Evolutionary conservation across 140 eudicot genomes (phyloP), one percentile per base, ranked within the genome.

Genomic region (Cichorium intybus): DNA sequence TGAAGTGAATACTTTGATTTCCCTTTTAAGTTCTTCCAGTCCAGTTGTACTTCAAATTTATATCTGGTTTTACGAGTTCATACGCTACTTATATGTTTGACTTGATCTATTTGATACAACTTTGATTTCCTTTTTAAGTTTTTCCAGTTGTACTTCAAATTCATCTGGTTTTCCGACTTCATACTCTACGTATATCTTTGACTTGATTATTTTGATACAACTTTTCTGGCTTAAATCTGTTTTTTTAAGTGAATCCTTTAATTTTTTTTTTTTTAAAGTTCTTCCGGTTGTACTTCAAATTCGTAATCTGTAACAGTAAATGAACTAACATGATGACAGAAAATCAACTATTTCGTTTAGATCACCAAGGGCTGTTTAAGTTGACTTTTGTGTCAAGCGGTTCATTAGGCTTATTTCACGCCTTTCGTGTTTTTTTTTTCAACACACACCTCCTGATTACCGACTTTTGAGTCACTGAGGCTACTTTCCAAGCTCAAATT

Each of bases 371-470:
- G 14, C 16, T 56, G n/a, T 57, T 4, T 47, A 17, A 45, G 49
- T 64, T 64, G 70, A 64, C 70, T 49, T 49, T 63, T 26, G 55
- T 63, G 9, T 21, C 46, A 20, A 47, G 47, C 18, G 27, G 11
- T 48, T 47, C 26, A 48, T 64, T 64, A 29, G 70, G 59, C 29
- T 31, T 49, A 12, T 23, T 64, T 64, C 56, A 27, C 21, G 18
- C 57, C 45, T 63, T 27, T 45, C 17, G 56, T 20, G 35, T 49
- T 23, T 7, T 39, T 6, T 56, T 4, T 24, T 17, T 29, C 20
- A n/a, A 56, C 21, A 28, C 18, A 4, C 62, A 16, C 35, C 62
- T 29, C 35, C 21, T 56, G 16, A 11, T 28, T 56, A 56, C 62
- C 24, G 62, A 54, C 18, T 14, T 10, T 15, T 37, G n/a, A 37